Evolutionary conservation across 2,329 filamentous ascomycete genomes (phyloP), one percentile per base, ranked within the genome.

Genomic region (Talaromyces sp.): DNA sequence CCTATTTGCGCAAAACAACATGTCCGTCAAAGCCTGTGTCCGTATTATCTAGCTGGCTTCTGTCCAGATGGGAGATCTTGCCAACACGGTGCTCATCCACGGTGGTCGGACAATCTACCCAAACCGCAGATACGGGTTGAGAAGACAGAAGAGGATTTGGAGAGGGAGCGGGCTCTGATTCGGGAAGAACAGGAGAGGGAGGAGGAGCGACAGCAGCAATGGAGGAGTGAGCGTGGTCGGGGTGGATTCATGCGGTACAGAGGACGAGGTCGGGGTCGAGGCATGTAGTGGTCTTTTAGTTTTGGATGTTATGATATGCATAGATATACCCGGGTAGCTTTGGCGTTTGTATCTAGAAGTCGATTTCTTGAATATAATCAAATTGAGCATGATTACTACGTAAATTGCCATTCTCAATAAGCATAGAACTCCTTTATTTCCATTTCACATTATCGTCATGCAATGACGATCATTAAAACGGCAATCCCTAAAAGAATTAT

Each of bases 1-100:
- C 93, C 93, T 1, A 81, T 86, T 66, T 99, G 95, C 78, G 88
- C 90, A 27, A 93, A 97, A 80, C 91, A 93, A 70, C 95, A 99
- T 79, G 89, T 96, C 64, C 87, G 93, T 66, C 88, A 91, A 68
- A 88, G 86, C 69, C 77, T 97, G 7, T 99, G 95, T 75, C 84
- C 84, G 1, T 97, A 90, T 76, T 99, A 96, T 75, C 82, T 98
- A 16, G 92, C 92, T 8, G 95, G 95, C 1, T 99, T 99, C 81
- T 99, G 95, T 75, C 95, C 95, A 0, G 90, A 96, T 63, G 94
- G 89, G 78, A 78, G 77, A 67, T 82, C 82, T 8, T 99, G 95
- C 79, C 88, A 87, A 73, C 86, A 90, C 68, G 91, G 91, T 22
- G 90, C 92, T 6, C 95, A 99, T 77, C 89, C 94, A 3, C 86